Evolutionary conservation across 2,329 filamentous ascomycete genomes (phyloP).

Genomic region (Ploettnerulaceae sp.): DNA sequence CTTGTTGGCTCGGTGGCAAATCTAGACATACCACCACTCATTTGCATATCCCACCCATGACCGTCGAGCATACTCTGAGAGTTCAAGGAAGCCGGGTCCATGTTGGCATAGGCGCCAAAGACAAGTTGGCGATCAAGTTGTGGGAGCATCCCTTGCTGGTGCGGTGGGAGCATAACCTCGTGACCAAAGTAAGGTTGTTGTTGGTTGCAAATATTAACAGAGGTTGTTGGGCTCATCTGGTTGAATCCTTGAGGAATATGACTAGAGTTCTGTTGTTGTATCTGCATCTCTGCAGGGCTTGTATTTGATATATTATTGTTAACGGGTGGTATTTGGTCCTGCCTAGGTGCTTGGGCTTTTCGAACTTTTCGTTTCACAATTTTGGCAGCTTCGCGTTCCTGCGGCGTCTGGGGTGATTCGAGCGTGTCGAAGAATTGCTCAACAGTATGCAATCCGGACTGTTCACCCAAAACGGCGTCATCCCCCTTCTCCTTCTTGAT

Average conservation of each 20-base stretch:
- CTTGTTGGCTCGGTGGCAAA: slow-evolving; percentile 46
- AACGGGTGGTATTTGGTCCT: slow-evolving; percentile 21
- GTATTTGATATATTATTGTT: slow-evolving; percentile 28
- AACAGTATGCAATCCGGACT: slow-evolving; percentile 85
- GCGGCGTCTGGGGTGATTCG: slow-evolving; percentile 50
- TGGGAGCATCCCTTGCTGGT: slow-evolving; percentile 51
- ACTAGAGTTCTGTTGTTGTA: slow-evolving; percentile 21
- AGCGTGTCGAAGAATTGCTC: slow-evolving; percentile 89
- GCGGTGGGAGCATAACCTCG: slow-evolving; percentile 50
- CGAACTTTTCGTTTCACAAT: slow-evolving; percentile 37
- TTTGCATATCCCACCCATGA: slow-evolving; percentile 30
- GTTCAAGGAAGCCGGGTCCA: slow-evolving; percentile 36
- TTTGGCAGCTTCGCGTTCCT: slow-evolving; percentile 23
- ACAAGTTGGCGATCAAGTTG: slow-evolving; percentile 73
- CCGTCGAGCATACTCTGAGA: slow-evolving; percentile 26
- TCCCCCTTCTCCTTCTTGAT: slow-evolving; percentile 71
- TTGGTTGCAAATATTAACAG: slow-evolving; percentile 27
- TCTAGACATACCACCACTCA: slow-evolving; percentile 25
- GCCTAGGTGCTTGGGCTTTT: slow-evolving; percentile 34
- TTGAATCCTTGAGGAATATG: slow-evolving; percentile 24
- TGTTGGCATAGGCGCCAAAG: slow-evolving; percentile 64
- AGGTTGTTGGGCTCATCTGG: slow-evolving; percentile 30
- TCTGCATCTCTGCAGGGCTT: slow-evolving; percentile 19
- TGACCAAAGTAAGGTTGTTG: slow-evolving; percentile 35
- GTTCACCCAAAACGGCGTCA: slow-evolving; percentile 86